These are phyloP conservation scores for Omphalotus olearius DNA, from an alignment of 1,284 basidiomycete genomes.

Conservation along the genomic window DNA sequence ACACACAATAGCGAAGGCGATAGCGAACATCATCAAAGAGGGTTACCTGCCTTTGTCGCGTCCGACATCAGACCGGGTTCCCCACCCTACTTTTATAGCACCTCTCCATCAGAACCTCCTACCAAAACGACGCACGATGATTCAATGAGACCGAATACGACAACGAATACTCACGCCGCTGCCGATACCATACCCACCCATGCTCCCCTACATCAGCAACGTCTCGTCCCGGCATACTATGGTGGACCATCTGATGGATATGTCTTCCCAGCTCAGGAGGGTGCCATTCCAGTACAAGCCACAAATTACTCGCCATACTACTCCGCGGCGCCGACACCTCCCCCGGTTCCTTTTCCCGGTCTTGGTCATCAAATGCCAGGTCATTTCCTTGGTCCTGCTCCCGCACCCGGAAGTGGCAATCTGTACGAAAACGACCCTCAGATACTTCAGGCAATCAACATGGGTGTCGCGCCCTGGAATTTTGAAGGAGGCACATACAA, in stretches of 20 bases:
- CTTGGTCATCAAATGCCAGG: background rate
- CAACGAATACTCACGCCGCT: too few relatives aligned
- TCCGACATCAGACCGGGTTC: slow-evolving; percentile 21
- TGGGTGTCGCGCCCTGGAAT: slow-evolving; percentile 19
- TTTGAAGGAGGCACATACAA: slow-evolving; percentile 22
- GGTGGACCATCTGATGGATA: slow-evolving; percentile 18
- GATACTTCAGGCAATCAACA: slow-evolving; percentile 14
- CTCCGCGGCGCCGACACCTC: slow-evolving; percentile 21
- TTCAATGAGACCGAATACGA: too few relatives aligned
- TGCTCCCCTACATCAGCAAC: background rate
- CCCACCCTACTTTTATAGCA: slow-evolving; percentile 35
- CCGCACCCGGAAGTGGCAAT: slow-evolving; percentile 11
- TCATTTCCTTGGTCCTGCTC: background rate
- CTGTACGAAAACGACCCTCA: slow-evolving; percentile 21
- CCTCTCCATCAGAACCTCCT: slow-evolving; percentile 18
- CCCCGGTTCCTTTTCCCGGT: slow-evolving; percentile 19
- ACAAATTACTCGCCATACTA: slow-evolving; percentile 19
- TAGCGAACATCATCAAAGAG: slow-evolving; percentile 16
- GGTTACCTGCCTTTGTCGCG: background rate
- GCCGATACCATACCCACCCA: too few relatives aligned
- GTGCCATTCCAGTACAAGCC: background rate
- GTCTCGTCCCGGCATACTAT: slow-evolving; percentile 1
- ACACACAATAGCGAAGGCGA: too few relatives aligned
- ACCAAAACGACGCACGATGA: background rate
- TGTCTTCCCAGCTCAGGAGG: slow-evolving; percentile 28